Conservation (phyloP, 2,329 filamentous ascomycete genomes). For the Lecanoromycetidae sp. region DNA sequence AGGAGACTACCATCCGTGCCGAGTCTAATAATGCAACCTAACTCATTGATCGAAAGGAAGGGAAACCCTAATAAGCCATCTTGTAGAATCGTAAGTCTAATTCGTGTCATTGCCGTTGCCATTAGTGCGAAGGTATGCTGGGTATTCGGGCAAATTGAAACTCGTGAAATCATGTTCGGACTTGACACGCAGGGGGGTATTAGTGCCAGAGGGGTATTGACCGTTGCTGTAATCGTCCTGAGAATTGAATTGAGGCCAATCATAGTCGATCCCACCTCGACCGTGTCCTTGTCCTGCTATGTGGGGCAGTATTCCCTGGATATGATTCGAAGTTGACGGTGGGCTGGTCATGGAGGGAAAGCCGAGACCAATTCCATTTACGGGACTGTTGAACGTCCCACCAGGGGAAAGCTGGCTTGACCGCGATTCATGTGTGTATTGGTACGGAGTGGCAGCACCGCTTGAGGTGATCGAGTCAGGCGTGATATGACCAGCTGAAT, state of each 20-base stretch:
- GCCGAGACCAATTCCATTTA: neutral
- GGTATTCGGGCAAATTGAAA: neutral
- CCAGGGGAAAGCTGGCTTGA: constrained; percentile 3
- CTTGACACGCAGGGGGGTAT: constrained; percentile 12
- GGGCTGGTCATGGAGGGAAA: neutral
- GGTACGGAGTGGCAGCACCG: constrained; percentile 17
- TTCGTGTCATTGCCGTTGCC: neutral
- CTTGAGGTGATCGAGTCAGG: constrained; percentile 17
- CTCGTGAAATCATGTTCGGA: constrained; percentile 9
- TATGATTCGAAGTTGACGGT: constrained; percentile 3
- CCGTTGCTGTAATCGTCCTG: constrained; percentile 14
- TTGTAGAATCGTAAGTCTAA: neutral
- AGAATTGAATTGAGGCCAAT: neutral
- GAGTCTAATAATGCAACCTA: constrained; percentile 2
- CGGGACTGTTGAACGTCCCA: neutral
- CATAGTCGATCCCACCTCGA: constrained; percentile 6
- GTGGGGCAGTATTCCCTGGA: constrained; percentile 11
- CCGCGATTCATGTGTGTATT: constrained; percentile 12
- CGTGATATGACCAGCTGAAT: constrained; percentile 14
- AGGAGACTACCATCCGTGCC: neutral
- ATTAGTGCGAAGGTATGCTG: neutral
- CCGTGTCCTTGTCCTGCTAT: constrained; percentile 12
- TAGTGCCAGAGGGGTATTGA: constrained; percentile 10
- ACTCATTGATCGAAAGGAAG: neutral
- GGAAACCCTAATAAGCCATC: neutral